Conservation (phyloP, 768 basidiomycete genomes). For the Zangia roseola region DNA sequence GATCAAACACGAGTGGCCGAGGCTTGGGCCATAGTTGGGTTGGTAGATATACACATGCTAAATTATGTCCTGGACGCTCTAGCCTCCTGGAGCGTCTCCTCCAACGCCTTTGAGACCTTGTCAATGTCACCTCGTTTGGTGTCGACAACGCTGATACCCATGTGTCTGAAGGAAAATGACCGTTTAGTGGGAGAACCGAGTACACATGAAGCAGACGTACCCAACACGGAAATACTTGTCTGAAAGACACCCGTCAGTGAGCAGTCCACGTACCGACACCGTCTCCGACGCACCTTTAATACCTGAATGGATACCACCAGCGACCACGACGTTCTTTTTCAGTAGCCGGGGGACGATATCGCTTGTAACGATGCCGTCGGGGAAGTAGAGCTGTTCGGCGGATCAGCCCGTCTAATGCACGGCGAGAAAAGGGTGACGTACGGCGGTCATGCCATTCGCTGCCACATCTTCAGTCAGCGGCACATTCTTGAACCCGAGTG, state of each 20-base stretch:
- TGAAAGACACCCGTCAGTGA: constrained; percentile 22
- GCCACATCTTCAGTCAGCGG: constrained; percentile 58
- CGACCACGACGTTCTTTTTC: constrained; percentile 73
- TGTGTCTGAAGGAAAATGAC: constrained; percentile 53
- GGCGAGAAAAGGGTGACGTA: constrained; percentile 30
- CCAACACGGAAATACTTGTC: constrained; percentile 93
- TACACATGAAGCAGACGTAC: constrained; percentile 33
- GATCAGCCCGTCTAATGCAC: neutral
- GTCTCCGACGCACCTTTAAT: constrained; percentile 62
- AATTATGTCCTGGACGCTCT: constrained; percentile 15
- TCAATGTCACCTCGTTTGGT: constrained; percentile 71
- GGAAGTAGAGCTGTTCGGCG: constrained; percentile 68
- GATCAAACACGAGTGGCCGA: too few relatives aligned
- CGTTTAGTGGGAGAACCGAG: constrained; percentile 5
- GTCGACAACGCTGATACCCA: constrained; percentile 86
- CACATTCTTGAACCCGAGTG: constrained; percentile 73
- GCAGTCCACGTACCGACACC: neutral
- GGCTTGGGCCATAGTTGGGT: too few relatives aligned
- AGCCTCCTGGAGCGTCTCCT: constrained; percentile 49
- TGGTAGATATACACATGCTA: too few relatives aligned
- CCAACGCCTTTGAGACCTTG: constrained; percentile 63
- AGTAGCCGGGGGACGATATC: constrained; percentile 77
- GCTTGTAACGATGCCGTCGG: constrained; percentile 71
- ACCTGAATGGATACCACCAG: constrained; percentile 82
- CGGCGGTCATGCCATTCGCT: constrained; percentile 96